phyloP scores from a whole-genome alignment of 192 early-diverging fungal species.

The Entomortierella lignicola region DNA sequence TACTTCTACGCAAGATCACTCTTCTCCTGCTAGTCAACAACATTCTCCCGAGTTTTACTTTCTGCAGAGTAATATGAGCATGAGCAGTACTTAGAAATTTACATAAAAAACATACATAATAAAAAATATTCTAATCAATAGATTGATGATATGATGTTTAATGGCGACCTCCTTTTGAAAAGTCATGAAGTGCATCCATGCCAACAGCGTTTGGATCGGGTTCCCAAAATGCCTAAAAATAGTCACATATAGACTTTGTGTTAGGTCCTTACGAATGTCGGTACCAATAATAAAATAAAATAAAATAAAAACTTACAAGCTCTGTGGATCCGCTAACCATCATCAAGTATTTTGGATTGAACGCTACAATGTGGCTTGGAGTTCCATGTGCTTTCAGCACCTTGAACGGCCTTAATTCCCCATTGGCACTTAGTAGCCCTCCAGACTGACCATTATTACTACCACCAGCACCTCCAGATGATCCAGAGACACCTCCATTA shows the following conservation, averaged over 20 bases:
- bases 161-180: constrained; percentile 41
- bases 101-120: background rate
- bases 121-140: background rate
- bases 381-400: constrained; percentile 61
- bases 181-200: constrained; percentile 40
- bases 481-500: background rate
- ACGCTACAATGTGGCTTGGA: constrained; percentile 67
- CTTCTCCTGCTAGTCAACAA: background rate
- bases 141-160: background rate
- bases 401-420: constrained; percentile 54
- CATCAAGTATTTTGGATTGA: constrained; percentile 83
- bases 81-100: background rate
- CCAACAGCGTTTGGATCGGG: constrained; percentile 39
- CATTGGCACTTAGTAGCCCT: constrained; percentile 19
- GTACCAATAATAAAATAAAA: background rate
- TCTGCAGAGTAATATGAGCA: background rate
- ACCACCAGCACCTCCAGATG: background rate
- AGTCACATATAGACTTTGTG: background rate
- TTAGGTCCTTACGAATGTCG: background rate
- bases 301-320: constrained; percentile 64
- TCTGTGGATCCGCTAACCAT: constrained; percentile 74
- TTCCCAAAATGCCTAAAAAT: constrained; percentile 46
- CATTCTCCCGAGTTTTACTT: constrained; percentile 22
- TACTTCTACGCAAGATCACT: background rate
- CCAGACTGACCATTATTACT: background rate